Conservation (phyloP, 2,329 filamentous ascomycete genomes). For the Nemania bipapillata region DNA sequence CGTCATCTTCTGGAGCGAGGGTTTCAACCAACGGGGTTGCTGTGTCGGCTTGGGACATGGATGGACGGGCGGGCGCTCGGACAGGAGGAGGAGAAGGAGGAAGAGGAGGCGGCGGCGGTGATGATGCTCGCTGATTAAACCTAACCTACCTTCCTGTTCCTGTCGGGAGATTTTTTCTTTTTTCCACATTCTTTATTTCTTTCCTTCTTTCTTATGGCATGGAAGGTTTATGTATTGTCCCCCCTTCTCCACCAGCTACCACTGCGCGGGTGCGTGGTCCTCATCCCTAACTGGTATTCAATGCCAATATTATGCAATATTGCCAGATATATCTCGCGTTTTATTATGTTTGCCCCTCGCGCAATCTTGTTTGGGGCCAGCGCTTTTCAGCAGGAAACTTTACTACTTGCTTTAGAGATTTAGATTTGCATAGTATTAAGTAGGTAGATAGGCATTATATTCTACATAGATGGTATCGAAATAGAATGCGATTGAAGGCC, state of each 20-base stretch:
- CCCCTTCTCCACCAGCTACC: background rate
- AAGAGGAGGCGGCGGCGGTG: too few relatives aligned
- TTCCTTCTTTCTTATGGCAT: background rate
- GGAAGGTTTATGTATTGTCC: background rate
- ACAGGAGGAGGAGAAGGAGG: too few relatives aligned
- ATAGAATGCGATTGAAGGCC: background rate
- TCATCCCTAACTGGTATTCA: background rate
- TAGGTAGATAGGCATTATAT: too few relatives aligned
- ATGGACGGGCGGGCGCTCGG: background rate
- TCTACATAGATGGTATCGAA: background rate
- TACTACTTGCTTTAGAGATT: background rate
- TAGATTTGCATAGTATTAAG: background rate
- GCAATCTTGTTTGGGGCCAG: background rate
- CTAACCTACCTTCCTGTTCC: background rate
- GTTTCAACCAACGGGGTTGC: background rate
- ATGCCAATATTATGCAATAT: conserved; percentile 26
- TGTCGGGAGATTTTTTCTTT: background rate
- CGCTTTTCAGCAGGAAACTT: background rate
- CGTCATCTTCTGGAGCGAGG: background rate
- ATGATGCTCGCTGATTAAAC: background rate
- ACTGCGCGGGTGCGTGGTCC: background rate
- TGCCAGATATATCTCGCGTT: background rate
- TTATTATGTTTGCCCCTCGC: background rate
- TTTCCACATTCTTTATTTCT: too few relatives aligned
- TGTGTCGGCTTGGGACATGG: background rate